phyloP scores from a whole-genome alignment of 441 rosid genomes.

The Adansonia rubrostipa region DNA sequence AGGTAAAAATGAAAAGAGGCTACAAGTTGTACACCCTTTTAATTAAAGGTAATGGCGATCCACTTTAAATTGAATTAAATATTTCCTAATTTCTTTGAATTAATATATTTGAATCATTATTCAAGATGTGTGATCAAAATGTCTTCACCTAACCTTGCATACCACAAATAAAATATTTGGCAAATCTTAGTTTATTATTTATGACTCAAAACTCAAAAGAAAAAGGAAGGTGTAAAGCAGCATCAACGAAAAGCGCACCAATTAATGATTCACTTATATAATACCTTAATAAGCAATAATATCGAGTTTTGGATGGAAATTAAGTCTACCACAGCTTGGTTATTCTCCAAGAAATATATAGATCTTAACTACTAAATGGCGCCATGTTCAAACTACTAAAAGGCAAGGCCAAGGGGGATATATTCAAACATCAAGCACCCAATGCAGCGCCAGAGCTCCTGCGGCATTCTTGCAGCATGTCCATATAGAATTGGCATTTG shows the following conservation, averaged over 20 bases:
- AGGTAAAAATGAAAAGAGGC: too few relatives aligned
- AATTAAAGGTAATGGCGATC: too few relatives aligned
- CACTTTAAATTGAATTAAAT: too few relatives aligned
- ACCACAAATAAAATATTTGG: neutral
- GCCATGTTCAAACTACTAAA: neutral
- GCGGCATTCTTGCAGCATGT: constrained; percentile 42
- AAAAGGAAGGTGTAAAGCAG: neutral
- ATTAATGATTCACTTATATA: neutral
- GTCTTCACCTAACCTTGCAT: neutral
- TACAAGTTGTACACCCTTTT: too few relatives aligned
- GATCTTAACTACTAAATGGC: neutral
- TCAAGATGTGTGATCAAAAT: neutral
- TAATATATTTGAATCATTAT: neutral
- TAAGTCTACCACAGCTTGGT: neutral
- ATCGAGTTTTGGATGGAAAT: neutral
- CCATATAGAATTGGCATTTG: constrained; percentile 51
- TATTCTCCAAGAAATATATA: neutral
- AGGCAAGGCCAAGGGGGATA: neutral
- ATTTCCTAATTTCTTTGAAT: neutral
- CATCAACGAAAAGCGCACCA: neutral
- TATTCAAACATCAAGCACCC: constrained; percentile 33
- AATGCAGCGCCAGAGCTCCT: constrained; percentile 25
- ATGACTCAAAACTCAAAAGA: neutral
- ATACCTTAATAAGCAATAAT: neutral
- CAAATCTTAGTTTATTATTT: neutral